A percentile compares a stretch with the other conserved stretches of the same genome.
These are phyloP conservation scores for Fusarium sp. DNA, from an alignment of 2,329 filamentous ascomycete genomes.

Conservation along the genomic window DNA sequence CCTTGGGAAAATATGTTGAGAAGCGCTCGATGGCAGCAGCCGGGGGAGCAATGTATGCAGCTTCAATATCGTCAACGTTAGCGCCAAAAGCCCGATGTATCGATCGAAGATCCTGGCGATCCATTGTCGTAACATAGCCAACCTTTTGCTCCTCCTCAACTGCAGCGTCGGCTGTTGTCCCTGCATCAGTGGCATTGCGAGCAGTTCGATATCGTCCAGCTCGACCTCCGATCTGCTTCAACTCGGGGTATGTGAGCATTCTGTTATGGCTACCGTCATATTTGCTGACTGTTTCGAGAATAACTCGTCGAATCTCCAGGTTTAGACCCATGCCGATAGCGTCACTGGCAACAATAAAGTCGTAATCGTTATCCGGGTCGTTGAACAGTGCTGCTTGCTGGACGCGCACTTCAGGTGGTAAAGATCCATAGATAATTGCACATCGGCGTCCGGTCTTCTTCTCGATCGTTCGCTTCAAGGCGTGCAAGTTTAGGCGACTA, in stretches of 20 bases:
- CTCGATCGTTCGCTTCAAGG: constrained; percentile 83
- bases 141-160: constrained; percentile 58
- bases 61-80: constrained; percentile 74
- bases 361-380: constrained; percentile 94
- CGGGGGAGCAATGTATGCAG: constrained; percentile 82
- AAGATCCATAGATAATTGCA: constrained; percentile 90
- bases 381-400: constrained; percentile 95
- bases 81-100: constrained; percentile 73
- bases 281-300: constrained; percentile 86
- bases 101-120: constrained; percentile 73
- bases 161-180: constrained; percentile 7
- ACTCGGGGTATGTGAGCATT: constrained; percentile 77
- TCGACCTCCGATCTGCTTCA: constrained; percentile 95
- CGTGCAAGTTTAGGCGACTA: constrained; percentile 84
- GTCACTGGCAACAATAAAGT: constrained; percentile 92
- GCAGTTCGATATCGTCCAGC: constrained; percentile 86
- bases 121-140: constrained; percentile 85
- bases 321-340: constrained; percentile 99
- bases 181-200: constrained; percentile 49
- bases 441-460: constrained; percentile 80
- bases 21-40: constrained; percentile 79
- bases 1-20: constrained; percentile 82
- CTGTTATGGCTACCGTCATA: constrained; percentile 71
- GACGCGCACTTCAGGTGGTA: constrained; percentile 93
- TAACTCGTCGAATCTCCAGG: constrained; percentile 87